Evolutionary conservation across 345 rosid genomes (phyloP).

Genomic region (Punica granatum): DNA sequence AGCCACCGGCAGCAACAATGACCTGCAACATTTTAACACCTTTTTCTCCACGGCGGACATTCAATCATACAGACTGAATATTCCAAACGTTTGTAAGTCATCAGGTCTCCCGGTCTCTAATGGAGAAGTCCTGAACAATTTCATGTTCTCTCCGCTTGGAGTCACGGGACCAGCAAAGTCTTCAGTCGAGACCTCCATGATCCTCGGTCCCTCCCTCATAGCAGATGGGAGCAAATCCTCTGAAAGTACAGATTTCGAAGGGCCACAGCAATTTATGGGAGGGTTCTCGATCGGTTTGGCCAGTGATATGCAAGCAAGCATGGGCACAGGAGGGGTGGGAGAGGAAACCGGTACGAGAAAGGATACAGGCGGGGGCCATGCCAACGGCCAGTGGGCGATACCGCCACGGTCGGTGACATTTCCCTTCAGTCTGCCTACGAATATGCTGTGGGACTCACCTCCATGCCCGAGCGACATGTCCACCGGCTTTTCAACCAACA

Average conservation of each 20-base stretch:
- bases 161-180: slow-evolving; percentile 20
- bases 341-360: slow-evolving; percentile 21
- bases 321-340: slow-evolving; percentile 14
- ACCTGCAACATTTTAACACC: background rate
- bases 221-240: slow-evolving; percentile 15
- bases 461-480: slow-evolving; percentile 43
- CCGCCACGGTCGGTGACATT: slow-evolving; percentile 31
- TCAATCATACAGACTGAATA: slow-evolving; percentile 18
- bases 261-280: slow-evolving; percentile 17
- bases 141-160: slow-evolving; percentile 30
- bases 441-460: slow-evolving; percentile 44
- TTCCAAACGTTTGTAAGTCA: slow-evolving; percentile 19
- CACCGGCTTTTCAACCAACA: slow-evolving; percentile 43
- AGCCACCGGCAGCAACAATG: background rate
- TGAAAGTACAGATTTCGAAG: slow-evolving; percentile 22
- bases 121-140: slow-evolving; percentile 24
- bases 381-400: slow-evolving; percentile 21
- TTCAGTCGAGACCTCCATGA: slow-evolving; percentile 19
- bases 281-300: slow-evolving; percentile 34
- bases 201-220: slow-evolving; percentile 17
- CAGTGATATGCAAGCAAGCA: slow-evolving; percentile 27
- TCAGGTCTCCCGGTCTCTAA: slow-evolving; percentile 18
- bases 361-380: slow-evolving; percentile 11
- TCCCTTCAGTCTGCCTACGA: slow-evolving; percentile 45
- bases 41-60: slow-evolving; percentile 23